A percentile compares a stretch with the other conserved stretches of the same genome.
Evolutionary conservation across 257 asterid species (phyloP).

Genomic region (Leonotis leonurus): DNA sequence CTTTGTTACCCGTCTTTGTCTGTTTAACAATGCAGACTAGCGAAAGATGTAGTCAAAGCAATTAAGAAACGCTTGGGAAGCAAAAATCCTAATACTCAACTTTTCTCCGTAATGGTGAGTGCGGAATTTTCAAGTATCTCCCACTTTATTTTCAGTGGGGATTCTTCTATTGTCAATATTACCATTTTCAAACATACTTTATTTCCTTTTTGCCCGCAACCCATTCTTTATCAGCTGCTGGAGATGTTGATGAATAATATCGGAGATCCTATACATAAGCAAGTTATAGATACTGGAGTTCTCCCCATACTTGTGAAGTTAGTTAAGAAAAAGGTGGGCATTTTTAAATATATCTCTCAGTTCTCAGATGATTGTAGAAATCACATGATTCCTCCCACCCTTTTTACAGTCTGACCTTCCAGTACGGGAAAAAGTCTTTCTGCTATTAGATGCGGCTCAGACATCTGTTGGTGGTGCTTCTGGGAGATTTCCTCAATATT

Average conservation of each 20-base stretch:
- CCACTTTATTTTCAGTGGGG: neutral
- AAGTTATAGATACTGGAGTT: constrained; percentile 71
- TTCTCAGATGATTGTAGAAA: constrained; percentile 4
- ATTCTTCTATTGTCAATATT: neutral
- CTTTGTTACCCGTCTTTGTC: neutral
- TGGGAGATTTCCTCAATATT: constrained; percentile 89
- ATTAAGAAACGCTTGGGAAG: constrained; percentile 86
- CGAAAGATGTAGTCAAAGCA: constrained; percentile 85
- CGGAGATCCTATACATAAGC: constrained; percentile 87
- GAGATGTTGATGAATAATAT: constrained; percentile 94
- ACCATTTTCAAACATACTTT: constrained; percentile 2
- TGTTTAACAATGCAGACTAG: constrained; percentile 37
- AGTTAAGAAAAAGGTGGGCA: constrained; percentile 81
- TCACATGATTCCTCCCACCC: constrained; percentile 1
- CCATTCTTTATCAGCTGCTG: constrained; percentile 55
- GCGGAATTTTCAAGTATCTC: neutral
- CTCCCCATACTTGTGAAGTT: constrained; percentile 81
- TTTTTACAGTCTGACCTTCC: constrained; percentile 64
- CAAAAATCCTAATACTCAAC: constrained; percentile 54
- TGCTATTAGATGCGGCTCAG: constrained; percentile 90
- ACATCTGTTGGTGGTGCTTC: constrained; percentile 95
- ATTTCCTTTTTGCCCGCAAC: constrained; percentile 15
- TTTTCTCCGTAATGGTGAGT: constrained; percentile 68
- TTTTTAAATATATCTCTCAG: neutral
- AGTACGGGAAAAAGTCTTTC: constrained; percentile 81